Percentiles rank a stretch among this genome's conserved stretches.
Evolutionary conservation across 176 grass and related monocot genomes (phyloP).

Genomic region (Sorghum bicolor): Sorghum_bicolor_NCBIv3 NC_012879.2:6019001-6019500

Average conservation of each 20-base stretch:
- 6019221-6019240: constrained; percentile 14
- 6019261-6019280: constrained; percentile 33
- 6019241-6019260: neutral
- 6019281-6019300: constrained; percentile 99
- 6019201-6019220: neutral
- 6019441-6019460: neutral
- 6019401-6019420: constrained; percentile 68
- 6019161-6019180: neutral
- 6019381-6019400: constrained; percentile 87
- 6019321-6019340: constrained; percentile 97
- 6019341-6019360: constrained; percentile 93
- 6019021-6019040: constrained; percentile 94
- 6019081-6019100: neutral
- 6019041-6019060: constrained; percentile 96
- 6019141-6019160: neutral
- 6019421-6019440: constrained; percentile 49
- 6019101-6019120: neutral
- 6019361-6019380: constrained; percentile 98
- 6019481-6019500: neutral
- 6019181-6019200: neutral
- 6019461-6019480: neutral
- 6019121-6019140: neutral
- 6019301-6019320: constrained; percentile 78
- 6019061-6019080: neutral
- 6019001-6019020: constrained; percentile 83